Base-by-base conservation (phyloP, 2,329 filamentous ascomycete species). In the Aphanocladium album region DNA sequence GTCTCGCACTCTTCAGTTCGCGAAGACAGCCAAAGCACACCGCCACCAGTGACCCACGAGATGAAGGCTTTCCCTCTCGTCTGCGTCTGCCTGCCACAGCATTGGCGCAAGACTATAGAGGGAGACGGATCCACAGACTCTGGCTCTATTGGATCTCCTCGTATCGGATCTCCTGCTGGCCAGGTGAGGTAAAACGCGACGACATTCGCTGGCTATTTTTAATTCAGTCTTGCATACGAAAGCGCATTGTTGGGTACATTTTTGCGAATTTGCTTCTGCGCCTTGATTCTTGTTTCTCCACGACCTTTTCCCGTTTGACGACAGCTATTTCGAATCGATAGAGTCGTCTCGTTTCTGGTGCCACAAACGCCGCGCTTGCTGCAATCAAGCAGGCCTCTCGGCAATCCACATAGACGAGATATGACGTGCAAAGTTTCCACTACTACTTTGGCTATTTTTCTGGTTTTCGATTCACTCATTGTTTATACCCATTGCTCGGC, bases 21-120 rank as follows among this genome's bases (percentile, higher is more conserved):
- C 60, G 80, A 82, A 51, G 81, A 84, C 51, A 70, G 79, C 39
- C 90, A 89, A 30, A 70, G 79, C 39, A 90, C 89, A 33, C 88
- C 89, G 23, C 78, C 83, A 1, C 82, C 81, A 12, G 67, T 70
- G 11, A 80, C 82, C 60, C 91, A 91, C 62, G 93, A 98, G 73
- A 95, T 98, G 79, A 98, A 98, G 75, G 95, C 95, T 35, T 98
- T 98, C 81, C 95, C 95, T 49, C 82, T 99, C 64, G 93, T 99
- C 54, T 99, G 93, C 71, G 91, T 98, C 46, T 98, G 95, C 74
- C 79, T 96, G 35, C 95, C 93, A 27, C 90, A 96, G 70, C 93
- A 97, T 74, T 99, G 93, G 93, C 87, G 88, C 70, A 96, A 95
- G 77, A 98, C 93, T 2, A 96, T 98, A 67, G 93, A 98, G 65